phyloP scores from a whole-genome alignment of 75 land plant species.

The Ceratopteris richardii region DNA sequence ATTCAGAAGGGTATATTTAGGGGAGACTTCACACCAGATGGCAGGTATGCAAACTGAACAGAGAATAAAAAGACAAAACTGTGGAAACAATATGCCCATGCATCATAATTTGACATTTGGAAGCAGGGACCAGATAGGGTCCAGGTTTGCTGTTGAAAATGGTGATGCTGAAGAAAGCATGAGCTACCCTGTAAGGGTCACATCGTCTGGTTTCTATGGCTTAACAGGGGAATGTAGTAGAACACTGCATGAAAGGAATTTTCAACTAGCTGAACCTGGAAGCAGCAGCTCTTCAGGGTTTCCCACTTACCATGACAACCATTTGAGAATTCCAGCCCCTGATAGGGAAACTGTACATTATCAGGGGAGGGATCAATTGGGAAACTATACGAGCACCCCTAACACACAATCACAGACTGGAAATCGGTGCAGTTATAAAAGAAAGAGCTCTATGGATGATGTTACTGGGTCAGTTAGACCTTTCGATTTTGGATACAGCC shows the following conservation, averaged over 20 bases:
- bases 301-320: too few relatives aligned
- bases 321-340: too few relatives aligned
- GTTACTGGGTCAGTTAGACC: not conserved
- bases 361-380: too few relatives aligned
- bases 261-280: slow-evolving; percentile 11
- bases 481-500: not conserved
- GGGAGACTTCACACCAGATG: slow-evolving; percentile 16
- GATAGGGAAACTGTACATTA: too few relatives aligned
- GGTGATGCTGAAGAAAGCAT: not conserved
- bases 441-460: slow-evolving; percentile 6
- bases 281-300: too few relatives aligned
- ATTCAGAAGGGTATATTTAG: not conserved
- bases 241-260: slow-evolving; percentile 12
- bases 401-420: not conserved
- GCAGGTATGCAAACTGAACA: too few relatives aligned
- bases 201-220: slow-evolving; percentile 9
- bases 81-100: too few relatives aligned
- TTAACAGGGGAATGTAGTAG: slow-evolving; percentile 9
- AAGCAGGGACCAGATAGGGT: slow-evolving; percentile 1
- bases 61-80: too few relatives aligned
- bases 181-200: not conserved
- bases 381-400: too few relatives aligned
- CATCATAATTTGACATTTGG: too few relatives aligned
- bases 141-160: slow-evolving; percentile 6
- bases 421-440: not conserved